Evolutionary conservation across 1,284 basidiomycete species (phyloP), one percentile per base, ranked within the genome.

Genomic region (Grifola frondosa): DNA sequence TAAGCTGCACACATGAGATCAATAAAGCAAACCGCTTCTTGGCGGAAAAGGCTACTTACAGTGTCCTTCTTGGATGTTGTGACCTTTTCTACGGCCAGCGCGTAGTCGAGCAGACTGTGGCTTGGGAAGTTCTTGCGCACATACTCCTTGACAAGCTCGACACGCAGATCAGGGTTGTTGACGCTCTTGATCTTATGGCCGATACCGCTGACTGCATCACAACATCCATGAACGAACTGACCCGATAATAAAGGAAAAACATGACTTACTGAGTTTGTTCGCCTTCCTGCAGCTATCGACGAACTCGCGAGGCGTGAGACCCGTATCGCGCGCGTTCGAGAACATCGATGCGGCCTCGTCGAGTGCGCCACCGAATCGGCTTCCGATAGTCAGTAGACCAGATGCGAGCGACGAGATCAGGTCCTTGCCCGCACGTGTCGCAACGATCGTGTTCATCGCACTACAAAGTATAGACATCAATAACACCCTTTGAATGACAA

Each of bases 181-280:
- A 94, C 91, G 57, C 89, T 92, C 86, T 99, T 99, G 80, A 99
- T 97, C 82, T 98, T 98, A 85, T 99, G 96, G 44, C 96, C 96
- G 59, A 99, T 99, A 78, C 96, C 96, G 54, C 89, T 91, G 74
- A 98, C 85, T 88, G 48, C 23, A 29, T 11, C 42, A 12, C 16
- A 30, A 34, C 11, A 30, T 51, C 16, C 52, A 25, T 31, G 37
- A 44, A 11, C 10, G 22, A 40, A 28, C 31, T 20, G 30, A 29
- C 22, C 26, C 44, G 6, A 33, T 25, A 30, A 39, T 4, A 8
- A 13, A n/a, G 3, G 12, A 3, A 32, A 12, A 26, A 12, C 7
- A 26, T 4, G 24, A 79, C 84, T 50, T 66, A 88, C 86, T 94
- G 57, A 99, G 87, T 73, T 94, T 95, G 81, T 98, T 98, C 34